phyloP scores from a whole-genome alignment of 371 early-diverging fungal species.

The Mortierella sp. region DNA sequence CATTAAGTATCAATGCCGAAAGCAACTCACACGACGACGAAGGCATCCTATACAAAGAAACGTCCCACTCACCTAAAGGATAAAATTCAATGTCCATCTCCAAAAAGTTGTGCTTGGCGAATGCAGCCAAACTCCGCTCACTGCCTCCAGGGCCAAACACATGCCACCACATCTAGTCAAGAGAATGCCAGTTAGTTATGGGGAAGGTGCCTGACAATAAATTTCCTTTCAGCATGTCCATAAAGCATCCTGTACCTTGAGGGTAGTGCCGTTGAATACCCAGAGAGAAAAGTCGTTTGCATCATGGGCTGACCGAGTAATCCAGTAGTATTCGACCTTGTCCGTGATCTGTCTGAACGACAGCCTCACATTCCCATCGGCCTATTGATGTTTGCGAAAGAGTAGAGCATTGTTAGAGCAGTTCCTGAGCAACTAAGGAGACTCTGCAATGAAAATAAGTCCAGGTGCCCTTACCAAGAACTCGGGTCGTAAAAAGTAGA shows the following conservation, averaged over 20 bases:
- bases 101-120: conserved; percentile 58
- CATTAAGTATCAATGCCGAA: not conserved
- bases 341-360: conserved; percentile 65
- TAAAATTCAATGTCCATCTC: conserved; percentile 83
- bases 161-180: conserved; percentile 56
- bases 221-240: not conserved
- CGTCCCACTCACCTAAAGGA: conserved; percentile 75
- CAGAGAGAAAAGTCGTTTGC: conserved; percentile 75
- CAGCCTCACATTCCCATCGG: conserved; percentile 53
- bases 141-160: conserved; percentile 48
- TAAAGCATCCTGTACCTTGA: conserved; percentile 64
- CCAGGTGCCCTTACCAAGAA: conserved; percentile 34
- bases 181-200: not conserved
- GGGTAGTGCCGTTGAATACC: conserved; percentile 77
- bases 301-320: conserved; percentile 68
- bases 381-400: conserved; percentile 10
- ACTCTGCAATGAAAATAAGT: not conserved
- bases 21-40: not conserved
- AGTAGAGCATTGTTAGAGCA: not conserved
- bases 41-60: not conserved
- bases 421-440: not conserved
- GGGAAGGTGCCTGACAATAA: not conserved
- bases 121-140: conserved; percentile 42
- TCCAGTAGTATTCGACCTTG: conserved; percentile 82
- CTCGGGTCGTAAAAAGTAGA: conserved; percentile 53